Evolutionary conservation across 2,329 filamentous ascomycete genomes (phyloP), one percentile per base, ranked within the genome.

Genomic region (Xylaria digitata): DNA sequence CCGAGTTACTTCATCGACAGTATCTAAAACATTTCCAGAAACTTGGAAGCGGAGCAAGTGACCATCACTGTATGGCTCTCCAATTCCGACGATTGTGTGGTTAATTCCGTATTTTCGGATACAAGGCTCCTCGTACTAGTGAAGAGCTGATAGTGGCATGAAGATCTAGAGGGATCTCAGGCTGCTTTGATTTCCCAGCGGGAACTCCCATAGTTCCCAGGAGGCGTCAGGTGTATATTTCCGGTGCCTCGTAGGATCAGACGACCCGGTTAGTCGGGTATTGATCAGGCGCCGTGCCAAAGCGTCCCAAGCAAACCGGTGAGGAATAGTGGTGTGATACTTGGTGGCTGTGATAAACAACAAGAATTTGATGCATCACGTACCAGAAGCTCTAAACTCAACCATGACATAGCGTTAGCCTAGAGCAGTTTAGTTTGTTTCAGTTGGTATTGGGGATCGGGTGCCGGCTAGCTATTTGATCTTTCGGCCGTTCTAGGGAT

Each of bases 391-490:
- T 61, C 52, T 61, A 57, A 48, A 50, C 40, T 37, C 54, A 26
- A 55, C 43, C 32, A 54, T 53, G 55, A 32, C 23, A 49, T 63
- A 63, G 57, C 53, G 66, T 45, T 50, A 61, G 17, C 42, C 59
- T 17, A 61, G 57, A 66, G 69, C 26, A 63, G 57, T 55, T 62
- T 73, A 67, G 68, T 67, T 65, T 63, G 56, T 72, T 73, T 73
- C 67, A 58, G 58, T 48, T 40, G 40, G 37, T 45, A 46, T 26
- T 57, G 46, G 72, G 67, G 66, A 61, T 63, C 58, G 63, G 61
- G 62, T 66, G n/a, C 71, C 68, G 70, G 69, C 63, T 69, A 66
- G 57, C 54, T 58, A 21, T 37, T 26, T 26, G 17, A 53, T 37
- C 32, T 46, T 43, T 54, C 57, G 37, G 54, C 49, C 65, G 61